Conservation (phyloP, 23 red algal species). For the Gracilariopsis chorda region DNA sequence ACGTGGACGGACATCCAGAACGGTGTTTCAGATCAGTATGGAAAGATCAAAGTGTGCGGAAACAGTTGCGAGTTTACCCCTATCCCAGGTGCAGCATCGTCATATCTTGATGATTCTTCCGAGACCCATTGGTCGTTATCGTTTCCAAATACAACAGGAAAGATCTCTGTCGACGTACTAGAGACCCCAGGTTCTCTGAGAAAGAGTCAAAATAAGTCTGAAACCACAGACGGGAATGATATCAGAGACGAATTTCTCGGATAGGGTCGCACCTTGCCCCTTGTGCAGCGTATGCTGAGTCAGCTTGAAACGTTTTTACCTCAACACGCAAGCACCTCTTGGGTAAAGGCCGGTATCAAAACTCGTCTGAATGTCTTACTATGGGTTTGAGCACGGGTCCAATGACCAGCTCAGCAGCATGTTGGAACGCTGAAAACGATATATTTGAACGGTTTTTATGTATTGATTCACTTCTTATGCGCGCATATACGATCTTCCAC, state of each 20-base stretch:
- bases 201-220: too few species aligned
- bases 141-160: neutral
- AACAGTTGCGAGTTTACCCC: neutral
- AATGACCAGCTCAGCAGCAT: neutral
- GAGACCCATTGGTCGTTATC: neutral
- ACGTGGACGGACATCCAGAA: constrained; percentile 10
- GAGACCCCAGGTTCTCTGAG: too few species aligned
- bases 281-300: neutral
- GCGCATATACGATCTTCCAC: neutral
- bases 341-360: neutral
- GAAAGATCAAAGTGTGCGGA: neutral
- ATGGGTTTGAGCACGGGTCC: neutral
- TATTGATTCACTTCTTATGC: neutral
- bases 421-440: neutral
- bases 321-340: too few species aligned
- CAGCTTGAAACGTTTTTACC: neutral
- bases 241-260: too few species aligned
- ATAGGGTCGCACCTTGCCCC: neutral
- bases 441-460: neutral
- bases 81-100: neutral
- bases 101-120: neutral
- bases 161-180: too few species aligned
- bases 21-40: neutral
- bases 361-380: neutral
- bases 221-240: too few species aligned